phyloP scores from a whole-genome alignment of 225 moss, liverwort and hornwort genomes.

The Pseudisothecium myosuroides region DNA sequence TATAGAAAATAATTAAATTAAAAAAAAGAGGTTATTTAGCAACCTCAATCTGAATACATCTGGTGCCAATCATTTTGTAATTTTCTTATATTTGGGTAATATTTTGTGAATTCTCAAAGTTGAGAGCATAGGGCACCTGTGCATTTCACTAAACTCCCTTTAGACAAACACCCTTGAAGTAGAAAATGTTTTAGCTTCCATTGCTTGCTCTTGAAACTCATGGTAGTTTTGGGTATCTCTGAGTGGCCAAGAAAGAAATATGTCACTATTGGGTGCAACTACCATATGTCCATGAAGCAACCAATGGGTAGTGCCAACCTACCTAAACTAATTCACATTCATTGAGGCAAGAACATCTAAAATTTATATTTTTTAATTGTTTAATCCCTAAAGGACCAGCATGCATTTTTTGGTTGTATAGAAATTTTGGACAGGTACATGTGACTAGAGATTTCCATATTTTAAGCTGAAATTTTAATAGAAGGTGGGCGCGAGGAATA shows the following conservation, averaged over 20 bases:
- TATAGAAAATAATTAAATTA: too few species aligned
- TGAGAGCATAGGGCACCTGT: rapidly evolving
- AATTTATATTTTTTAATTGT: neutral
- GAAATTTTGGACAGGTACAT: too few species aligned
- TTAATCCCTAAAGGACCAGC: too few species aligned
- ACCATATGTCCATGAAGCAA: neutral
- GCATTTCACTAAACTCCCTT: neutral
- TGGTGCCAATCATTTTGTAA: too few species aligned
- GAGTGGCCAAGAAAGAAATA: neutral
- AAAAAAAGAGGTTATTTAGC: neutral
- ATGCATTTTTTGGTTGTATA: too few species aligned
- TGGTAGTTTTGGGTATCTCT: neutral
- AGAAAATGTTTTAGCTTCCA: neutral
- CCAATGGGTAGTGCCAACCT: neutral
- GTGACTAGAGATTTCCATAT: too few species aligned
- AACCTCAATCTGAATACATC: neutral
- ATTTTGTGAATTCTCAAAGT: neutral
- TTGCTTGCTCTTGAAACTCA: rapidly evolving
- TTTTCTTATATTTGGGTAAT: neutral
- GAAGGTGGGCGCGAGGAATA: too few species aligned
- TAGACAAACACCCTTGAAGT: neutral
- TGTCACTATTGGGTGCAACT: neutral
- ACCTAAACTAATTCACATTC: neutral
- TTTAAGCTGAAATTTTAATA: too few species aligned
- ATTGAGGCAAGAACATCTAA: neutral